Percentiles rank a stretch among this genome's conserved stretches.
Conservation (phyloP, 2,329 filamentous ascomycete species). For the Daldinia eschscholtzii region DNA sequence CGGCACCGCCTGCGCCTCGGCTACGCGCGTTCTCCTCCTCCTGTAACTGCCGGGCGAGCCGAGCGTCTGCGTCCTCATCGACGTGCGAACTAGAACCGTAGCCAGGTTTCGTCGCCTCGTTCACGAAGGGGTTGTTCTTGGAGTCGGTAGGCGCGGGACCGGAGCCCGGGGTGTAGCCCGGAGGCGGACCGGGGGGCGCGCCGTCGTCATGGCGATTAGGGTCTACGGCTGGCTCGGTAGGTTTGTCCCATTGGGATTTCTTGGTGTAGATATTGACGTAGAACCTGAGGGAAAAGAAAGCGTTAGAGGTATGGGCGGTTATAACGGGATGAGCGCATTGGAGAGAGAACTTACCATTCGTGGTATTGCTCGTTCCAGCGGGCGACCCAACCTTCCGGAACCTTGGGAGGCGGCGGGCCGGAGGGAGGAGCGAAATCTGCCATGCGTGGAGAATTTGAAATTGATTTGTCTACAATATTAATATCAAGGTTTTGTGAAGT, state of each 20-base stretch:
- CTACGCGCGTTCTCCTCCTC: constrained; percentile 81
- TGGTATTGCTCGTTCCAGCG: constrained; percentile 90
- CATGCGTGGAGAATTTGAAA: constrained; percentile 55
- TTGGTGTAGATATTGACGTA: constrained; percentile 92
- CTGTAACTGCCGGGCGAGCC: constrained; percentile 81
- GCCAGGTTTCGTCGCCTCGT: constrained; percentile 47
- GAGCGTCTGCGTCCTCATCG: constrained; percentile 53
- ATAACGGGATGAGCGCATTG: background rate
- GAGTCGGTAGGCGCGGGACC: constrained; percentile 62
- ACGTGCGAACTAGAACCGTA: constrained; percentile 49
- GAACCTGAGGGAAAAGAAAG: constrained; percentile 70
- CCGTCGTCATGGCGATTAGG: constrained; percentile 53
- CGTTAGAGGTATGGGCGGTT: constrained; percentile 32
- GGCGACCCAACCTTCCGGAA: constrained; percentile 85
- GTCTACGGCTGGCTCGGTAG: constrained; percentile 75
- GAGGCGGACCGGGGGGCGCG: constrained; percentile 72
- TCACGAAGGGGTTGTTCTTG: constrained; percentile 80
- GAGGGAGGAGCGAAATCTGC: constrained; percentile 66
- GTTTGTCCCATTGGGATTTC: constrained; percentile 90
- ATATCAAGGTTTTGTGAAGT: constrained; percentile 2
- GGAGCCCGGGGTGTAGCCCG: constrained; percentile 70
- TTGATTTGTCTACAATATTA: constrained; percentile 9
- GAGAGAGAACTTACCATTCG: constrained; percentile 67
- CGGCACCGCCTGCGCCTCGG: constrained; percentile 44
- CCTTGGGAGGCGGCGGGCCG: constrained; percentile 69